Conservation (phyloP, 768 basidiomycete species). For the Naematelia aurantialba region DNA sequence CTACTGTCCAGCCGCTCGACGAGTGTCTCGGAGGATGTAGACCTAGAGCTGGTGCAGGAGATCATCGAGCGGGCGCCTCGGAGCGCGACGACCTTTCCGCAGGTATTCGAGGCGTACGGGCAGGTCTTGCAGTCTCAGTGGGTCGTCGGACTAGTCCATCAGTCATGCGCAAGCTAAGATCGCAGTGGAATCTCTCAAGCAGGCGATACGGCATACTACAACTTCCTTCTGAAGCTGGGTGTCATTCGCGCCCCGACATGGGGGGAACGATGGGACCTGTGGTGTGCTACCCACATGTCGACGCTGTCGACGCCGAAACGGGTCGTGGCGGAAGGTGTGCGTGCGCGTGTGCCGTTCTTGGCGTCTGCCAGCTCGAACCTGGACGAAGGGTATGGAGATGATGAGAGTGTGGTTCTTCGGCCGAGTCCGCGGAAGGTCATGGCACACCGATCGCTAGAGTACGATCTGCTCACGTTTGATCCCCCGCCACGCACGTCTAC, state of each 20-base stretch:
- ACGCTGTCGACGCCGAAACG: not conserved
- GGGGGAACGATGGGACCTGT: conserved; percentile 44
- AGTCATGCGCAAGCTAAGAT: not conserved
- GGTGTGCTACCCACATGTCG: conserved; percentile 21
- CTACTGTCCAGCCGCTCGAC: conserved; percentile 21
- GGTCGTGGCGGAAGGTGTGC: conserved; percentile 3
- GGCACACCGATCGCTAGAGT: conserved; percentile 16
- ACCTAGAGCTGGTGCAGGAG: conserved; percentile 36
- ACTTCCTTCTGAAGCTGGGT: conserved; percentile 42
- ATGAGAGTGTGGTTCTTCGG: conserved; percentile 15
- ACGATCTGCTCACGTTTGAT: conserved; percentile 15
- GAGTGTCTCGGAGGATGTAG: conserved; percentile 22
- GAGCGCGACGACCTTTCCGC: conserved; percentile 38
- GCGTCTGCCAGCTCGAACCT: conserved; percentile 41
- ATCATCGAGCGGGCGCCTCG: conserved; percentile 35
- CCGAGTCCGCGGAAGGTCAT: conserved; percentile 29
- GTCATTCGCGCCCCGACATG: conserved; percentile 40
- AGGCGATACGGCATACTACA: conserved; percentile 39
- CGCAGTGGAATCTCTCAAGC: conserved; percentile 34
- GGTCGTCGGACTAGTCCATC: conserved; percentile 13
- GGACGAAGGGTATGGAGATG: conserved; percentile 31
- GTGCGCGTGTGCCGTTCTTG: conserved; percentile 35
- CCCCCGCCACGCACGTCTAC: conserved; percentile 37
- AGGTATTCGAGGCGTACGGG: conserved; percentile 37
- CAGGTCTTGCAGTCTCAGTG: conserved; percentile 36